Conservation (phyloP, 305 asterid species). For the Fraxinus sp. region DNA sequence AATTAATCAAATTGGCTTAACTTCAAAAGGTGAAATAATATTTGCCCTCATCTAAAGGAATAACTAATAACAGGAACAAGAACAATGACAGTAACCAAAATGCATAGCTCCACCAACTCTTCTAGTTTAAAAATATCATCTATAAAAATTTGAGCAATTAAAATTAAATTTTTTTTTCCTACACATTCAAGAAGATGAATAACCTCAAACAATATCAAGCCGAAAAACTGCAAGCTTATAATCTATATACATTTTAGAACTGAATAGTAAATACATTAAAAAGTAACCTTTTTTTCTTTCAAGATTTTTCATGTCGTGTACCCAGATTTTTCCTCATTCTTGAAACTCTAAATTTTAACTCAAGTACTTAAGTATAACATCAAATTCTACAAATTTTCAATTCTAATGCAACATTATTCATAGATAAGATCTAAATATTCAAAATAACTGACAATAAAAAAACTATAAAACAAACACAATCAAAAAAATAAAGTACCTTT, state of each 20-base stretch:
- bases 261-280: background rate
- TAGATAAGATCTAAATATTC: background rate
- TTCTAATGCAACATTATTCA: background rate
- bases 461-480: background rate
- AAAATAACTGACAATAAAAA: background rate
- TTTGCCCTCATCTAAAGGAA: background rate
- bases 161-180: background rate
- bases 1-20: background rate
- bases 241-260: background rate
- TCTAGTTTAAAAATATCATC: background rate
- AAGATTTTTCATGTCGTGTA: background rate
- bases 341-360: background rate
- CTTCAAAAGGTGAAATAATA: background rate
- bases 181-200: background rate
- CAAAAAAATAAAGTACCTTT: background rate
- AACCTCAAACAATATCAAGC: background rate
- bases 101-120: background rate
- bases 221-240: background rate
- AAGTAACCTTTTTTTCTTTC: background rate
- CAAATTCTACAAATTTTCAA: background rate
- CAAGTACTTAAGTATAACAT: background rate
- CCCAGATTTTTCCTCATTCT: background rate
- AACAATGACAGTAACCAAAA: background rate
- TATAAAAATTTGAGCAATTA: background rate
- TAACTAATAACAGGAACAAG: background rate